Evolutionary conservation across 2,329 filamentous ascomycete genomes (phyloP), one percentile per base, ranked within the genome.

Genomic region (Zalaria sp.): DNA sequence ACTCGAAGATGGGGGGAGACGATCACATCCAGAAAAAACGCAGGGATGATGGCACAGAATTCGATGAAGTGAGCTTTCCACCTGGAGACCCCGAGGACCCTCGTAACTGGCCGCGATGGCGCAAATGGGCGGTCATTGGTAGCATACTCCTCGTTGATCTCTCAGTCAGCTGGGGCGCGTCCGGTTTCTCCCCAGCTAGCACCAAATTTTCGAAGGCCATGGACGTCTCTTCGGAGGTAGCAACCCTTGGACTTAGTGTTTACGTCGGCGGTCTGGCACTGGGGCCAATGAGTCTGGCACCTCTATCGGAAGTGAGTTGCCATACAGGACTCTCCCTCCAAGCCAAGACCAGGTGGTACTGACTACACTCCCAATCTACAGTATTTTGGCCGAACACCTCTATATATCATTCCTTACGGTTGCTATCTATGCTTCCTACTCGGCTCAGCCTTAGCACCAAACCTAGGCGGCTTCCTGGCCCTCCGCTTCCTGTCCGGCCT

Each of bases 361-460:
- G 18, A 18, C 2, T 2, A 28, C 26, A 9, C 39, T 41, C 6
- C 35, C 26, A 5, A 8, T 18, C 5, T 10, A 25, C 25, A 42
- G 40, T 42, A 42, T 11, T 42, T 32, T 34, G 40, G 40, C 25
- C 27, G 67, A 3, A 41, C 71, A 37, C 66, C 62, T 36, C 51
- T 69, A 39, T 70, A 68, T 43, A 58, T 71, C 5, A 53, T 69
- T 7, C 68, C 66, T 0, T 50, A 70, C 4, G 66, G 65, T 0
- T 60, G 64, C 49, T 66, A 0, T 68, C 48, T 70, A 2, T 46
- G 64, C 1, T 58, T 69, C 5, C 52, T 70, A 3, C 52, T 67
- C 3, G 64, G 54, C 1, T 65, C 66, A 3, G 65, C 65, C 1
- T 52, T 65, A n/a, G 61, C 64, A 2, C 50, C 64, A 5, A 62